These are phyloP conservation scores for Starmera amethionina DNA, from an alignment of 805 yeast species.

Conservation along the genomic window DNA sequence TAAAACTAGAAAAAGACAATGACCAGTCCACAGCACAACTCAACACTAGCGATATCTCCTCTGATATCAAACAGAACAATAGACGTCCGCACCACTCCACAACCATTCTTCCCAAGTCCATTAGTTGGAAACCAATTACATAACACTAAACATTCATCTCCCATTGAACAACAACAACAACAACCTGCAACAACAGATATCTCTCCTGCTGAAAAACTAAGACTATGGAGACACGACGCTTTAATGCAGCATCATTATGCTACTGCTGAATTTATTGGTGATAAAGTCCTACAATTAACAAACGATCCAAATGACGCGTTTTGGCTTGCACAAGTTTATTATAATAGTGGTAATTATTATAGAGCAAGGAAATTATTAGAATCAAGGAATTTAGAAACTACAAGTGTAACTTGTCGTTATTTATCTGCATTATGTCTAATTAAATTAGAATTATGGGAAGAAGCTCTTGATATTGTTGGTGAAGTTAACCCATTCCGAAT, in stretches of 20 bases:
- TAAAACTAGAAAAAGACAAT: neutral
- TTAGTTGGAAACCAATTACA: conserved; percentile 33
- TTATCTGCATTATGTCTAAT: conserved; percentile 67
- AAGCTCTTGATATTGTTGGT: conserved; percentile 79
- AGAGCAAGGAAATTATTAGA: conserved; percentile 68
- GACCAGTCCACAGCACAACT: conserved; percentile 47
- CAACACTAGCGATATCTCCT: conserved; percentile 69
- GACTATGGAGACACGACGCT: conserved; percentile 93
- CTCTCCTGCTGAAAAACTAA: conserved; percentile 74
- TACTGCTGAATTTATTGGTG: conserved; percentile 88
- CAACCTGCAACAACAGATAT: conserved; percentile 1
- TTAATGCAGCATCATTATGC: conserved; percentile 82
- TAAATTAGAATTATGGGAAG: conserved; percentile 73
- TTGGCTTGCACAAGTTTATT: conserved; percentile 91
- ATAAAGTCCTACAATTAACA: conserved; percentile 77
- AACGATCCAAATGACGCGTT: conserved; percentile 89
- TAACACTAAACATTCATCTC: conserved; percentile 7
- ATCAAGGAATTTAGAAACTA: conserved; percentile 40
- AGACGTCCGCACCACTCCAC: conserved; percentile 40
- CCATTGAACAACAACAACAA: neutral
- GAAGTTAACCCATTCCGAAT: conserved; percentile 65
- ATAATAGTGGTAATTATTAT: conserved; percentile 62
- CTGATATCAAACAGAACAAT: conserved; percentile 27
- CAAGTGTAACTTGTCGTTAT: conserved; percentile 69
- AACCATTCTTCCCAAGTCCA: conserved; percentile 23